A percentile compares a stretch with the other conserved stretches of the same genome.
phyloP scores from a whole-genome alignment of 768 basidiomycete genomes.

The Tulasnella sp. region DNA sequence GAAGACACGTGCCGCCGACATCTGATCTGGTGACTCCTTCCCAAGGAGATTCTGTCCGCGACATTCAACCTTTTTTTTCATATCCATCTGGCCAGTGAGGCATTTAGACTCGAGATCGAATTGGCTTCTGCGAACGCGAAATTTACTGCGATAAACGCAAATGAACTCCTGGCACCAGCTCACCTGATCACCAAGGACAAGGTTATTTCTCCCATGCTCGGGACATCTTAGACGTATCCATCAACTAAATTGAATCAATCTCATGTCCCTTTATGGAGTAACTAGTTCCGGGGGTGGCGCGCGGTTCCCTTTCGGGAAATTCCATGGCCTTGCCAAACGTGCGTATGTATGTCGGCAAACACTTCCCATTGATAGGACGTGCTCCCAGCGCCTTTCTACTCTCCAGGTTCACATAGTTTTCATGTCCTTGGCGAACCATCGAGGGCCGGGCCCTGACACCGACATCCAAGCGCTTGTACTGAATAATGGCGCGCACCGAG shows the following conservation, averaged over 20 bases:
- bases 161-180: constrained; percentile 2
- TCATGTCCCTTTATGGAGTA: neutral
- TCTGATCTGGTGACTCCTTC: too few species aligned
- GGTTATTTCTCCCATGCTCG: constrained; percentile 13
- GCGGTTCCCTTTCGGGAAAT: neutral
- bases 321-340: neutral
- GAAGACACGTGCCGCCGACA: too few species aligned
- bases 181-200: neutral
- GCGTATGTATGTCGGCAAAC: neutral
- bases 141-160: neutral
- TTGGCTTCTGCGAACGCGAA: too few species aligned
- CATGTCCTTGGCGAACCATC: neutral
- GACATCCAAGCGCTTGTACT: neutral
- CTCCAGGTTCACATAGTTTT: neutral
- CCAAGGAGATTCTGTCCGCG: too few species aligned
- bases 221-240: neutral
- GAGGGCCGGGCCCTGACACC: neutral
- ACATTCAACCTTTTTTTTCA: too few species aligned
- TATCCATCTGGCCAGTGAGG: too few species aligned
- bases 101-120: too few species aligned
- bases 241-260: neutral
- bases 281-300: neutral
- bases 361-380: neutral
- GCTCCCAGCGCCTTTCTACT: neutral
- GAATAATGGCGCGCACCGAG: neutral